Conservation (phyloP, 768 basidiomycete genomes). For the Boletus rex-veris region DNA sequence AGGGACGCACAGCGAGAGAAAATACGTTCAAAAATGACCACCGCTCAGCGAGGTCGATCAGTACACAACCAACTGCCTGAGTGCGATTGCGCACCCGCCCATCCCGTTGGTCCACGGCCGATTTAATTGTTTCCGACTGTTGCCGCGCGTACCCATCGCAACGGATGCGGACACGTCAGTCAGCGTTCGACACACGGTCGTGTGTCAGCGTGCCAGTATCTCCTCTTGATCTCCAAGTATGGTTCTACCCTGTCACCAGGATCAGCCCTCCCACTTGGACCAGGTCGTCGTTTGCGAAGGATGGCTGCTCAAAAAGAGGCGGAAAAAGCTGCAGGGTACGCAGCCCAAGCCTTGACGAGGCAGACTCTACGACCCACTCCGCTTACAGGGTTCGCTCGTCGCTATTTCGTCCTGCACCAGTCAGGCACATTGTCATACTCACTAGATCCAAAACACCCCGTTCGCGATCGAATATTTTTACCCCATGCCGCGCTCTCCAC, state of each 20-base stretch:
- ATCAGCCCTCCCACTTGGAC: neutral
- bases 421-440: slow-evolving; percentile 74
- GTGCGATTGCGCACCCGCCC: neutral
- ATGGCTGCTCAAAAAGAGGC: slow-evolving; percentile 83
- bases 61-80: neutral
- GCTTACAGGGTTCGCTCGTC: slow-evolving; percentile 71
- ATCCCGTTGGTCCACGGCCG: neutral
- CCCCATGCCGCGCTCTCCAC: slow-evolving; percentile 77
- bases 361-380: neutral
- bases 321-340: slow-evolving; percentile 85
- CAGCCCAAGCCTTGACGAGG: neutral
- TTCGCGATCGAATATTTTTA: slow-evolving; percentile 66
- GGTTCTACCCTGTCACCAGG: neutral
- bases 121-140: slow-evolving; percentile 10
- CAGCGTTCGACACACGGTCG: neutral
- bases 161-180: neutral
- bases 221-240: slow-evolving; percentile 1
- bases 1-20: slow-evolving; percentile 5
- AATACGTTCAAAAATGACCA: slow-evolving; percentile 4
- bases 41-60: neutral
- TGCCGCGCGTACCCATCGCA: neutral
- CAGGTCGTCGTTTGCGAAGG: slow-evolving; percentile 52
- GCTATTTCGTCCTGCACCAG: slow-evolving; percentile 69
- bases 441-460: slow-evolving; percentile 65
- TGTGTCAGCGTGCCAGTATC: neutral